These are phyloP conservation scores for Calcarisporium arbuscula DNA, from an alignment of 2,329 filamentous ascomycete species.

Conservation along the genomic window DNA sequence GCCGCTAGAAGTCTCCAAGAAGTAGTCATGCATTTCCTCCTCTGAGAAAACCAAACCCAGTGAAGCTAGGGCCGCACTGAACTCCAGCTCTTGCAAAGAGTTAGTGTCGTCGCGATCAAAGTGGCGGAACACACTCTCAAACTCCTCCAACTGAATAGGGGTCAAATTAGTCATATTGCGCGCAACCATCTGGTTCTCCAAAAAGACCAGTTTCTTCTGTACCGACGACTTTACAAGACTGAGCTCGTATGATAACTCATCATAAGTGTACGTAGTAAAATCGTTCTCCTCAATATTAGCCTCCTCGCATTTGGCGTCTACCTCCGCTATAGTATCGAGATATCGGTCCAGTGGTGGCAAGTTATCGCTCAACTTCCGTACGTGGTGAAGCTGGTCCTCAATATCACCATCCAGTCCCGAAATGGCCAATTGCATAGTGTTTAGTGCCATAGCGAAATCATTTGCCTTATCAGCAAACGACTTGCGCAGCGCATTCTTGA, in stretches of 20 bases:
- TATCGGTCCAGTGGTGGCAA: constrained; percentile 87
- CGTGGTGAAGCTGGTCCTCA: constrained; percentile 87
- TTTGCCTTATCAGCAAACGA: constrained; percentile 98
- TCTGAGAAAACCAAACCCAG: constrained; percentile 94
- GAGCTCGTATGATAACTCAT: constrained; percentile 91
- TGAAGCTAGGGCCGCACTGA: constrained; percentile 91
- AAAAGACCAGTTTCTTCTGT: constrained; percentile 90
- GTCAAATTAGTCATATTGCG: constrained; percentile 98
- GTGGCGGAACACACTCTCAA: constrained; percentile 96
- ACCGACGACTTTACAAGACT: constrained; percentile 86
- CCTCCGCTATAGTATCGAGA: constrained; percentile 74
- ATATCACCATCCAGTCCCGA: constrained; percentile 96
- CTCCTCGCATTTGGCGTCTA: constrained; percentile 86
- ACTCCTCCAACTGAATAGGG: constrained; percentile 96
- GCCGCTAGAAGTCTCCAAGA: constrained; percentile 76
- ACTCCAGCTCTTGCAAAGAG: constrained; percentile 85
- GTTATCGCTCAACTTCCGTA: constrained; percentile 76
- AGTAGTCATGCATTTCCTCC: constrained; percentile 96
- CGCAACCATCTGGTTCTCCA: constrained; percentile 98
- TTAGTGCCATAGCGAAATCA: constrained; percentile 90
- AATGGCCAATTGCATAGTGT: constrained; percentile 89
- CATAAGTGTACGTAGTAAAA: constrained; percentile 98
- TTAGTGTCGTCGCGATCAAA: constrained; percentile 94
- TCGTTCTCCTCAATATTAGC: constrained; percentile 99
- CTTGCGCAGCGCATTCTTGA: constrained; percentile 89